These are phyloP conservation scores for Hypsizygus ulmarius DNA, from an alignment of 1,284 basidiomycete genomes.

Conservation along the genomic window DNA sequence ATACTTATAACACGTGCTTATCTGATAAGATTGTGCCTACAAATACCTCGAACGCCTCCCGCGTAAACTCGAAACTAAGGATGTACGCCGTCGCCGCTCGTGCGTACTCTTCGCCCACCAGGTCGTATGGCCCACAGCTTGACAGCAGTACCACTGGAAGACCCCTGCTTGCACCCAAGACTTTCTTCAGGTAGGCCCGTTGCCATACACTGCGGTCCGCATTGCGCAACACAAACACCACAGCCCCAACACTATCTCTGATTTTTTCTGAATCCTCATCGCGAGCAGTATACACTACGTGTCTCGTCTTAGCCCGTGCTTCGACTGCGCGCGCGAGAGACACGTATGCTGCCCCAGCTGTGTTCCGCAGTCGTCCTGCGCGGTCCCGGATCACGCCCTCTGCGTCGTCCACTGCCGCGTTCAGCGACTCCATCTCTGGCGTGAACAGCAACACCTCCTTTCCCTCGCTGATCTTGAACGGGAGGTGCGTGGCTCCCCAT, in stretches of 20 bases:
- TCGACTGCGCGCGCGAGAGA: slow-evolving; percentile 44
- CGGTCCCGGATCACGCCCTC: slow-evolving; percentile 43
- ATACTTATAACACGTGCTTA: slow-evolving; percentile 6
- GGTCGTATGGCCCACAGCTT: slow-evolving; percentile 62
- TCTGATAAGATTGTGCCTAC: slow-evolving; percentile 21
- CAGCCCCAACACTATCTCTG: slow-evolving; percentile 22
- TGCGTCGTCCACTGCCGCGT: slow-evolving; percentile 59
- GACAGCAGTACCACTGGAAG: slow-evolving; percentile 47
- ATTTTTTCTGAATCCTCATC: slow-evolving; percentile 25
- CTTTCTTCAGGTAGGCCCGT: slow-evolving; percentile 36
- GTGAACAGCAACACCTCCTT: slow-evolving; percentile 47
- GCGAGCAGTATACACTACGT: slow-evolving; percentile 44
- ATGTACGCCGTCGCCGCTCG: slow-evolving; percentile 31
- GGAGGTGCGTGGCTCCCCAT: slow-evolving; percentile 38
- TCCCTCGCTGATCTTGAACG: slow-evolving; percentile 27
- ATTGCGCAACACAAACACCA: slow-evolving; percentile 59
- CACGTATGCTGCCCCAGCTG: slow-evolving; percentile 52
- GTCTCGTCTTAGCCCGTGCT: slow-evolving; percentile 34
- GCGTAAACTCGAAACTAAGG: slow-evolving; percentile 59
- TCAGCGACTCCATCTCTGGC: slow-evolving; percentile 54
- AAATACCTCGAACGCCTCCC: slow-evolving; percentile 44
- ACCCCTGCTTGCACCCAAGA: slow-evolving; percentile 23
- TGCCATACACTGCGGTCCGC: slow-evolving; percentile 58
- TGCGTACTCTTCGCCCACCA: slow-evolving; percentile 29
- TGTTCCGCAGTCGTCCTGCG: slow-evolving; percentile 49